Evolutionary conservation across 352 stramenopile species (phyloP), one percentile per base, ranked within the genome.

Genomic region (Globisporangium nagaii): DNA sequence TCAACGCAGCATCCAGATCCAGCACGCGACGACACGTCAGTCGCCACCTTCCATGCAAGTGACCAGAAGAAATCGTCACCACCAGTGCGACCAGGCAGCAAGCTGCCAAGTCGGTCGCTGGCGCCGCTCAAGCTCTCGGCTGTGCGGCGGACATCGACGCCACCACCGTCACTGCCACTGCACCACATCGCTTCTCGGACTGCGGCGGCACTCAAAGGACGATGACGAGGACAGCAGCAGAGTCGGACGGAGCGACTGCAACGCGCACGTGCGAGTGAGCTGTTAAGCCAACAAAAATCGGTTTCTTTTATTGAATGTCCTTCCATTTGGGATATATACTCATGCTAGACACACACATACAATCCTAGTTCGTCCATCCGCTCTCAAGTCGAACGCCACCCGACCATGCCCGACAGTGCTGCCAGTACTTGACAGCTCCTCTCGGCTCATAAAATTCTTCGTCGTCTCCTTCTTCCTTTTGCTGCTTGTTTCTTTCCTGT

Each of bases 241-340:
- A 19, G 17, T n/a, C 9, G 20, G 25, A 50, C 24, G 20, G n/a
- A 37, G 25, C n/a, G 25, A 32, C 9, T 17, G 28, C 5, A n/a
- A n/a, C n/a, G n/a, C n/a, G n/a, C n/a, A n/a, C n/a, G n/a, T 4
- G 31, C 17, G 13, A 30, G 5, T 15, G 9, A 32, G 70, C 35
- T 40, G 36, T 19, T 20, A n/a, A 49, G 34, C 22, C 45, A 32
- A 34, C 36, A 30, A 42, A 19, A 53, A 41, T 35, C 30, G 32
- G 4, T 45, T 46, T 25, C 20, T 46, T 46, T 46, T 20, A 46
- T 47, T 47, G 41, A 47, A 47, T 47, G 41, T 47, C 41, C 41
- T 47, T 47, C 41, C 41, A 32, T 9, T 32, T 7, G 41, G 41
- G 41, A 47, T 32, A 47, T 47, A 47, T 34, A 47, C 41, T 32